Percentiles rank a stretch among this genome's conserved stretches.
phyloP scores from a whole-genome alignment of 106 monocot genomes.

The Dendrobium chrysotoxum region DNA sequence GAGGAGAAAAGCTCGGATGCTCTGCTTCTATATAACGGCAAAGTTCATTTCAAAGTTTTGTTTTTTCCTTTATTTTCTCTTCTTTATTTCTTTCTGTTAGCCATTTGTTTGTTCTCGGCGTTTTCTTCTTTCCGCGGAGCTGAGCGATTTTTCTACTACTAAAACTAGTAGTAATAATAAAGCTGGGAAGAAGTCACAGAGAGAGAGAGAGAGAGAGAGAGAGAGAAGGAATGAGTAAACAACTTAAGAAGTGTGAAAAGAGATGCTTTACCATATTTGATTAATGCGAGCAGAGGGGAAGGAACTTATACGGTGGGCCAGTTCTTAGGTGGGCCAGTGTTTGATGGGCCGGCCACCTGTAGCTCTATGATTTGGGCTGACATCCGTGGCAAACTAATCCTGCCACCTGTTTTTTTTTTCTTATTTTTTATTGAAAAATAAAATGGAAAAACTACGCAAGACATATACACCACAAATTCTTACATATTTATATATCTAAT shows the following conservation, averaged over 20 bases:
- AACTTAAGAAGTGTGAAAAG: too few species aligned
- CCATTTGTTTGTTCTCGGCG: not conserved
- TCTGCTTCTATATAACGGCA: not conserved
- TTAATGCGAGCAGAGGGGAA: not conserved
- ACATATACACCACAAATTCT: too few species aligned
- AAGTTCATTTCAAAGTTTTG: not conserved
- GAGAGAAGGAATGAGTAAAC: not conserved
- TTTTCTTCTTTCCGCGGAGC: constrained; percentile 1
- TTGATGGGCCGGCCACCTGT: not conserved
- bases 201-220: not conserved
- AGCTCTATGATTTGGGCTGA: not conserved
- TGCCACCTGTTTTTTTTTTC: not conserved
- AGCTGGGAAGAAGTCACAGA: not conserved
- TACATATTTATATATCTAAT: too few species aligned
- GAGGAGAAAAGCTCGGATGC: not conserved
- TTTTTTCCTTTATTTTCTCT: not conserved
- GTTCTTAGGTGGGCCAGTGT: not conserved
- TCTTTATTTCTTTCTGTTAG: not conserved
- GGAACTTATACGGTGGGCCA: not conserved
- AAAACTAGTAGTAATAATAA: not conserved
- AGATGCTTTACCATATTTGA: not conserved
- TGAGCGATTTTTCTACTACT: not conserved
- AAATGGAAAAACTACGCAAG: not conserved
- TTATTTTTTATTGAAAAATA: too few species aligned
- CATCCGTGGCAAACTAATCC: not conserved